Conservation (phyloP, 768 basidiomycete genomes). For the Strobilomyces dryophilus region DNA sequence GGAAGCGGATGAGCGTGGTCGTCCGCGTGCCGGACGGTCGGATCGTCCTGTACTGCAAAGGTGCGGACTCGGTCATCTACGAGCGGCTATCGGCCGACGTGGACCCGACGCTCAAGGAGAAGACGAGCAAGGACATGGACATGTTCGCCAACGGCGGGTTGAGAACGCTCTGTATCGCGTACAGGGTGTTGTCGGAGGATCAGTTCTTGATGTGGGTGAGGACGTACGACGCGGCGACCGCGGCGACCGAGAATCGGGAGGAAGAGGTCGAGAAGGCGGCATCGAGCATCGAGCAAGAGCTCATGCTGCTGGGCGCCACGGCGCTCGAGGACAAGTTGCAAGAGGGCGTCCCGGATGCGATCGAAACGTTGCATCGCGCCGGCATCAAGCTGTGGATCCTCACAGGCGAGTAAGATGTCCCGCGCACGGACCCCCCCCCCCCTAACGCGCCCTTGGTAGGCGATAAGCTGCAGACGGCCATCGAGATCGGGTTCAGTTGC, state of each 20-base stretch:
- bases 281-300: constrained; percentile 75
- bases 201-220: constrained; percentile 82
- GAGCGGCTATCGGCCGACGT: constrained; percentile 75
- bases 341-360: constrained; percentile 94
- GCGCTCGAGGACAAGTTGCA: constrained; percentile 97
- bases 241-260: constrained; percentile 74
- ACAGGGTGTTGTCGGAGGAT: constrained; percentile 71
- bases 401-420: constrained; percentile 54
- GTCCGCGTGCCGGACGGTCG: constrained; percentile 81
- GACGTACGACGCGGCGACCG: constrained; percentile 78
- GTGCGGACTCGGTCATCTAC: constrained; percentile 96
- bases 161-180: constrained; percentile 87
- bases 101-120: constrained; percentile 66
- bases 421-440: not conserved
- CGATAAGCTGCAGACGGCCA: constrained; percentile 97
- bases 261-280: constrained; percentile 89
- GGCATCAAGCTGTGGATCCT: constrained; percentile 99
- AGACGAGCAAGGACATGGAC: constrained; percentile 87
- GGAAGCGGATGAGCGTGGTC: constrained; percentile 95
- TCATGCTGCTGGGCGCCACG: constrained; percentile 89
- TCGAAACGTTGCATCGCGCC: constrained; percentile 84
- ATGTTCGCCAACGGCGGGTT: constrained; percentile 89
- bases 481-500: constrained; percentile 95
- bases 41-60: constrained; percentile 88
- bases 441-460: constrained; percentile 39